A percentile compares a stretch with the other conserved stretches of the same genome.
Evolutionary conservation across 2,329 filamentous ascomycete species (phyloP).

Genomic region (Fusarium sp.): DNA sequence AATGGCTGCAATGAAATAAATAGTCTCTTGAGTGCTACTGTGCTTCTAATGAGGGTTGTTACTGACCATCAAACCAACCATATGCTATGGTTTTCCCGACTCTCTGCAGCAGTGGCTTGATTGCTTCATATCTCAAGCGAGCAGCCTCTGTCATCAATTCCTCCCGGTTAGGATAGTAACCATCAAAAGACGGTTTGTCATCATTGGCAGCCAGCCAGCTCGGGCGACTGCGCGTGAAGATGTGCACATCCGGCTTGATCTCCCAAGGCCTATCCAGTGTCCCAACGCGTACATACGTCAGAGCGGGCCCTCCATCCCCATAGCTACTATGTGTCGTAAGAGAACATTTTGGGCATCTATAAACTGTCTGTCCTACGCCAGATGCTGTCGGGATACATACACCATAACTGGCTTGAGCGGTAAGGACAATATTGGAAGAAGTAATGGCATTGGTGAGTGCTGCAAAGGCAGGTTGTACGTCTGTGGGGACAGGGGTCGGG

Average conservation of each 20-base stretch:
- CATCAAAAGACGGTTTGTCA: slow-evolving; percentile 52
- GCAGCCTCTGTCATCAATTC: slow-evolving; percentile 51
- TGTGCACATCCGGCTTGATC: slow-evolving; percentile 58
- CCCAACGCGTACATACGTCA: slow-evolving; percentile 56
- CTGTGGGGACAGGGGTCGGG: slow-evolving; percentile 19
- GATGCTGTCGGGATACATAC: slow-evolving; percentile 54
- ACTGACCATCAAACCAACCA: background rate
- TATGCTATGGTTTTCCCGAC: too few relatives aligned
- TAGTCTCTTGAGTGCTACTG: background rate
- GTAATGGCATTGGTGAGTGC: slow-evolving; percentile 31
- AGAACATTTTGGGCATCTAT: slow-evolving; percentile 57
- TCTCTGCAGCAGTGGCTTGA: slow-evolving; percentile 37
- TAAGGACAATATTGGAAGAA: background rate
- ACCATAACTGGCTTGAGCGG: slow-evolving; percentile 29
- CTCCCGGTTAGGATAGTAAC: slow-evolving; percentile 49
- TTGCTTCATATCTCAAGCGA: slow-evolving; percentile 45
- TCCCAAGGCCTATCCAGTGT: slow-evolving; percentile 56
- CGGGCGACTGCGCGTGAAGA: slow-evolving; percentile 55
- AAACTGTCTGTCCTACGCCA: slow-evolving; percentile 54
- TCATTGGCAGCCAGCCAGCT: slow-evolving; percentile 53
- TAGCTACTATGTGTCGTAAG: slow-evolving; percentile 57
- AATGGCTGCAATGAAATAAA: slow-evolving; percentile 24
- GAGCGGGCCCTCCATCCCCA: slow-evolving; percentile 44
- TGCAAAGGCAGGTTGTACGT: slow-evolving; percentile 37
- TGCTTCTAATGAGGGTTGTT: background rate